phyloP scores from a whole-genome alignment of 176 grass and related monocot species.

The Oryza officinalis region DNA sequence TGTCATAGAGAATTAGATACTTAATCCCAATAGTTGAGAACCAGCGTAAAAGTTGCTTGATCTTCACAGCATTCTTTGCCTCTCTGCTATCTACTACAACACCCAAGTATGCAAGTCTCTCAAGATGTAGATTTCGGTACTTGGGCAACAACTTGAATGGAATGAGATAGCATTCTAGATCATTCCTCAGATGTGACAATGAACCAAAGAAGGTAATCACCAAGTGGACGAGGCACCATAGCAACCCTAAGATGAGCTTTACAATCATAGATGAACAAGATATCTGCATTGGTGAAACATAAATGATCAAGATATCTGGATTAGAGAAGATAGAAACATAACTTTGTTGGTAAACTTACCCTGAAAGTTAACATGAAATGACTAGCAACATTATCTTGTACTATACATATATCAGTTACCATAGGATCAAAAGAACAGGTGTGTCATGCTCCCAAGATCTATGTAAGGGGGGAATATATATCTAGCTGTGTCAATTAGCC shows the following conservation, averaged over 20 bases:
- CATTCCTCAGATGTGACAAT: constrained; percentile 44
- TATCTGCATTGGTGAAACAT: constrained; percentile 46
- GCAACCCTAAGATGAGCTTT: constrained; percentile 49
- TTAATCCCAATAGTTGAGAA: constrained; percentile 49
- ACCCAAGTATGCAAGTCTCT: constrained; percentile 46
- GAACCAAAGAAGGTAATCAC: constrained; percentile 40
- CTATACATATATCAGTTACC: not conserved
- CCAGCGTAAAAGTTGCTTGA: constrained; percentile 64
- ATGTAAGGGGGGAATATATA: too few species aligned
- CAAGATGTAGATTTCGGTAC: constrained; percentile 53
- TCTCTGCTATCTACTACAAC: constrained; percentile 70
- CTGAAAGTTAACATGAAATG: constrained; percentile 15
- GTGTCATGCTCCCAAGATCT: not conserved
- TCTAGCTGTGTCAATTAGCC: too few species aligned
- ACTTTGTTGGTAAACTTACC: not conserved
- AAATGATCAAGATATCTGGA: not conserved
- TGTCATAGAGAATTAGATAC: constrained; percentile 73
- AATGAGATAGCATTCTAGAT: constrained; percentile 55
- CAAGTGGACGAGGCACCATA: constrained; percentile 55
- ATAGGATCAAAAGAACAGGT: constrained; percentile 9
- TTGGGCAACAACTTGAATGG: constrained; percentile 43
- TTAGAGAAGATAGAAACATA: too few species aligned
- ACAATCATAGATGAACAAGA: constrained; percentile 37
- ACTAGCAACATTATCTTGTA: not conserved
- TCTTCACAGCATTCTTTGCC: constrained; percentile 52